Conservation (phyloP, 2,329 filamentous ascomycete genomes). For the Cadophora luteo-olivacea region DNA sequence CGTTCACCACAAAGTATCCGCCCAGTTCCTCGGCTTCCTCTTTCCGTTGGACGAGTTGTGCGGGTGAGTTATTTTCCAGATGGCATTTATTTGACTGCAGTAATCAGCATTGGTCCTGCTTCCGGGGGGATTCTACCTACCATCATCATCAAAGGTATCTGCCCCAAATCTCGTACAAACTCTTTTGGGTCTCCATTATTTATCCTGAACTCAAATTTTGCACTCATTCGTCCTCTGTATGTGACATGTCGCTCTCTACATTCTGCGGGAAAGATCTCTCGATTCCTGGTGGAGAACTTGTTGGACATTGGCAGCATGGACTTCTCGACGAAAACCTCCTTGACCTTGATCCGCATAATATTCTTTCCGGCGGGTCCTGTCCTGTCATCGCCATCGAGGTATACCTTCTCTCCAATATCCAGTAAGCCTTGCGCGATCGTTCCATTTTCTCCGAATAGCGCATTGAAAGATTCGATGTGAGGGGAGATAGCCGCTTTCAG, state of each 20-base stretch:
- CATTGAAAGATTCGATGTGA: conserved; percentile 96
- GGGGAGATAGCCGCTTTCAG: conserved; percentile 87
- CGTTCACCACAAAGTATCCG: conserved; percentile 97
- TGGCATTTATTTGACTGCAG: conserved; percentile 85
- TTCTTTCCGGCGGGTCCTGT: conserved; percentile 69
- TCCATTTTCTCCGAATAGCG: conserved; percentile 77
- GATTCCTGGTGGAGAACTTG: conserved; percentile 78
- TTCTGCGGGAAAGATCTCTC: conserved; percentile 89
- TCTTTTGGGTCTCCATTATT: conserved; percentile 88
- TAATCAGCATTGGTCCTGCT: conserved; percentile 35
- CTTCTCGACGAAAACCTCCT: conserved; percentile 83
- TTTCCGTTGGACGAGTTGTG: conserved; percentile 81
- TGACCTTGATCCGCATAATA: conserved; percentile 77
- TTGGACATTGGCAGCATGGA: conserved; percentile 80
- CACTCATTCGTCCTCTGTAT: conserved; percentile 86
- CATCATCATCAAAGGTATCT: conserved; percentile 92
- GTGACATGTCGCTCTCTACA: conserved; percentile 92
- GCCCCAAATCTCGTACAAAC: conserved; percentile 83
- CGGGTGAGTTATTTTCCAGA: conserved; percentile 83
- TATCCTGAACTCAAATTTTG: conserved; percentile 82
- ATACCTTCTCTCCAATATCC: conserved; percentile 90
- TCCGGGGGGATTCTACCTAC: conserved; percentile 51
- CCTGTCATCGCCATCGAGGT: conserved; percentile 80
- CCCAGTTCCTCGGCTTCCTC: conserved; percentile 97
- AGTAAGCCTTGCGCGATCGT: conserved; percentile 76